Conservation (phyloP, 441 rosid genomes). For the Pelargonium fulgidum region DNA sequence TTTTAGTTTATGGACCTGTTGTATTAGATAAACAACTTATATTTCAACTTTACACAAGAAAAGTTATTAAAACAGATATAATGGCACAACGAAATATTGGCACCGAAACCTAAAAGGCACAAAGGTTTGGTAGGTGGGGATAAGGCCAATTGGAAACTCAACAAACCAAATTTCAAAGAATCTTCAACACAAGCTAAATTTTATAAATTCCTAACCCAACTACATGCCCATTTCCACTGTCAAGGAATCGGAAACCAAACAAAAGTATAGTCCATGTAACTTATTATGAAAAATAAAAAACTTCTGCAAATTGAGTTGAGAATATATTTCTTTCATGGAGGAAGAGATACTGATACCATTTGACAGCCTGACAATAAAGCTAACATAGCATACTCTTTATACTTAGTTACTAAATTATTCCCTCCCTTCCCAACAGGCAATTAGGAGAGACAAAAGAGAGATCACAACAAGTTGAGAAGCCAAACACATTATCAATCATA, state of each 20-base stretch:
- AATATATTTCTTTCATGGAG: too few relatives aligned
- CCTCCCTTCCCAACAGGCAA: background rate
- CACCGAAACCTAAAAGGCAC: background rate
- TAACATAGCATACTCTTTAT: background rate
- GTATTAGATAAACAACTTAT: too few relatives aligned
- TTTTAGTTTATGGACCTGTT: background rate
- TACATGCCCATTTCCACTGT: background rate
- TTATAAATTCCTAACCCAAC: background rate
- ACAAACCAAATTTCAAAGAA: background rate
- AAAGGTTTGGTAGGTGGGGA: background rate
- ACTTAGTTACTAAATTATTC: background rate
- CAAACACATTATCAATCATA: background rate
- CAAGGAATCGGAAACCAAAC: background rate
- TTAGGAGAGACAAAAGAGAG: background rate
- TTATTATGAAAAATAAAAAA: too few relatives aligned
- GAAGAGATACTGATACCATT: too few relatives aligned
- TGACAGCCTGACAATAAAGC: background rate
- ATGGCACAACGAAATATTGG: background rate
- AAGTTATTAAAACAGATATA: too few relatives aligned
- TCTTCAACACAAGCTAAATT: background rate
- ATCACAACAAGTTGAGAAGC: conserved; percentile 3
- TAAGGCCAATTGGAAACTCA: background rate
- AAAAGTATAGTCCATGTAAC: background rate
- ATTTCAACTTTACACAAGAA: background rate
- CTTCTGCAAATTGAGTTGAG: background rate